Base-by-base conservation (phyloP, 2,329 filamentous ascomycete species). In the Emergomyces pasteurianus region DNA sequence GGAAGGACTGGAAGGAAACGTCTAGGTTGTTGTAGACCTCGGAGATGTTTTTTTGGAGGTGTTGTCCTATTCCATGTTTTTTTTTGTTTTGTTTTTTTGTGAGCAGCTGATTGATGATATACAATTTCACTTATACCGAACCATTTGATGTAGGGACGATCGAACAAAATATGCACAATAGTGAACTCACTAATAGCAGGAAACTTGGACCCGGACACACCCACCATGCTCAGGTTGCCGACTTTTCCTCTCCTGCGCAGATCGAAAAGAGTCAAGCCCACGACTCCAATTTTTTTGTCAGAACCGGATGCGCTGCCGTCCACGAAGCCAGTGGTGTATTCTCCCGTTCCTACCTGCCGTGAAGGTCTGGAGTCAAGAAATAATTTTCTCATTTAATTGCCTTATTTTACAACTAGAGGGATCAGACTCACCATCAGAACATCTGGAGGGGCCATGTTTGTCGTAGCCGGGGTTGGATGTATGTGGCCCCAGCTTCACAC, bases 241-340 rank as follows among this genome's bases (percentile, higher is more conserved):
- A 96, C 92, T 77, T 96, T 96, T 67, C 92, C 91, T 73, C 92
- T 83, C 64, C 91, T 83, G 63, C 92, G 86, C 66, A 96, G 81
- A 73, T 96, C 92, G 74, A 96, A 95, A 66, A 96, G 80, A 28
- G 89, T 92, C 72, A 96, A 78, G 47, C 89, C 92, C 21, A 96
- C 92, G 10, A 96, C 92, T 62, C 92, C 92, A 57, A 96, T 88
- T 76, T 96, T 96, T 80, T 96, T 96, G 81, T 96, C 92, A 57
- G 90, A 95, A 12, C 83, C 86, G 3, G 90, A 95, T 58, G 86
- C 87, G 62, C 87, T 88, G 63, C 86, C 86, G 61, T 89, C 90
- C 61, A 96, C 91, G 68, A 94, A 96, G 61, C 92, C 92, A 50
- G 92, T 96, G 69, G 92, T 96, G 81, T 96, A 96, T 81, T 96